These are phyloP conservation scores for Heliosperma pusillum DNA, from an alignment of 148 eudicot genomes.

Conservation along the genomic window DNA sequence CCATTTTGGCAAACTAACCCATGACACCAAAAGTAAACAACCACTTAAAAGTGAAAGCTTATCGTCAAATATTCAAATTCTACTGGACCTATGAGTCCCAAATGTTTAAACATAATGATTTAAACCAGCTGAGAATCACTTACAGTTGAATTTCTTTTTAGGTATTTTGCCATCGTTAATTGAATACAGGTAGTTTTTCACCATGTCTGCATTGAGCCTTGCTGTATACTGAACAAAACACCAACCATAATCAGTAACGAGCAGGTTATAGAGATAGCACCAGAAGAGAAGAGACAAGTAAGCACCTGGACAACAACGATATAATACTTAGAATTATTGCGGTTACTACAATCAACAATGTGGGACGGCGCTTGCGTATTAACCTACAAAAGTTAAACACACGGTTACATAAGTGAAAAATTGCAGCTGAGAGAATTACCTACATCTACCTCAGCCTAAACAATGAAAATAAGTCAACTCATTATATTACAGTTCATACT, in stretches of 20 bases:
- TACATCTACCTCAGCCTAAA: background rate
- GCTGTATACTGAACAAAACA: slow-evolving; percentile 72
- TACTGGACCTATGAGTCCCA: background rate
- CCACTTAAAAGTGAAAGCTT: background rate
- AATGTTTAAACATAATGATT: background rate
- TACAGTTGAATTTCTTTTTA: slow-evolving; percentile 91
- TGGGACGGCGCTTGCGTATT: slow-evolving; percentile 88
- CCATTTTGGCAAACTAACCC: background rate
- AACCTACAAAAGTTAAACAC: slow-evolving; percentile 39
- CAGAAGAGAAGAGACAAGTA: slow-evolving; percentile 13
- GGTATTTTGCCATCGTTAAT: slow-evolving; percentile 83
- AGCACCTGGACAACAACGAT: slow-evolving; percentile 91
- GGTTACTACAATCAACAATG: slow-evolving; percentile 74
- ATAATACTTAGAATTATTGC: slow-evolving; percentile 84
- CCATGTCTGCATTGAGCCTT: slow-evolving; percentile 86
- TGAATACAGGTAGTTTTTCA: slow-evolving; percentile 74
- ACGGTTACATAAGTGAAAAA: slow-evolving; percentile 2
- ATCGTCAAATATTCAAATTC: background rate
- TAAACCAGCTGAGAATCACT: slow-evolving; percentile 31
- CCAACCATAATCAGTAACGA: slow-evolving; percentile 2
- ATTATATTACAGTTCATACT: background rate
- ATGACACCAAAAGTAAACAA: background rate
- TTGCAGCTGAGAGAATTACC: background rate
- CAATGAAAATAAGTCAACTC: background rate
- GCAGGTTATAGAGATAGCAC: background rate